phyloP scores from a whole-genome alignment of 805 yeast genomes.

The Cyberlindnera maclurae region DNA sequence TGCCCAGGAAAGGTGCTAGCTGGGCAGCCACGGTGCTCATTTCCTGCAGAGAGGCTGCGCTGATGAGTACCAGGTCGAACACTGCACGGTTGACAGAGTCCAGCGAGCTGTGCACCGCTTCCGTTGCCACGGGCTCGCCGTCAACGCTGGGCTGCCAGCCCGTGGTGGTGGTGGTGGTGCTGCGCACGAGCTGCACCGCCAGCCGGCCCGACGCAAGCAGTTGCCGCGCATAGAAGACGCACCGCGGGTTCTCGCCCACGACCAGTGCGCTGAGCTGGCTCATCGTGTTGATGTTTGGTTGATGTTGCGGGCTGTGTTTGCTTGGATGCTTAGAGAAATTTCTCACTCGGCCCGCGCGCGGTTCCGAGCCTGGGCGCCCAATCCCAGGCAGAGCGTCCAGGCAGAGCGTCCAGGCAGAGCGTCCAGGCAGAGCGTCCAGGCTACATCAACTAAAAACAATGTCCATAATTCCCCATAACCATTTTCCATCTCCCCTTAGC shows the following conservation, averaged over 20 bases:
- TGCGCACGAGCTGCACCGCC: slow-evolving; percentile 35
- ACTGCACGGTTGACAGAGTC: slow-evolving; percentile 8
- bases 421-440: no score
- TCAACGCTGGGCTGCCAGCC: slow-evolving; percentile 3
- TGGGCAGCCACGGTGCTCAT: slow-evolving; percentile 35
- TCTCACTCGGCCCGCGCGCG: no score
- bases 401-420: no score
- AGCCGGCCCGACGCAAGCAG: slow-evolving; percentile 38
- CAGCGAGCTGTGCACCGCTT: slow-evolving; percentile 1
- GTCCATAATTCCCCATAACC: no score
- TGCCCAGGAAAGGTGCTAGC: slow-evolving; percentile 31
- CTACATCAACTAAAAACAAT: no score
- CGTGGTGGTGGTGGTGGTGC: slow-evolving; percentile 1
- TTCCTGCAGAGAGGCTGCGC: slow-evolving; percentile 46
- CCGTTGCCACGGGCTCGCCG: slow-evolving; percentile 4
- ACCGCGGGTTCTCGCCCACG: slow-evolving; percentile 37
- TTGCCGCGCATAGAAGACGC: slow-evolving; percentile 55
- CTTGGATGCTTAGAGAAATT: no score
- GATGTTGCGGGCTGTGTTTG: no score
- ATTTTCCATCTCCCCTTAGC: no score
- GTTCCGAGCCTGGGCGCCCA: no score
- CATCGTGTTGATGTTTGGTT: neutral
- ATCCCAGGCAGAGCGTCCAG: no score
- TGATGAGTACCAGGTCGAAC: slow-evolving; percentile 39
- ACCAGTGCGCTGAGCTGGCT: neutral